Conservation (phyloP, 2,329 filamentous ascomycete species). For the Xylariaceae sp. region DNA sequence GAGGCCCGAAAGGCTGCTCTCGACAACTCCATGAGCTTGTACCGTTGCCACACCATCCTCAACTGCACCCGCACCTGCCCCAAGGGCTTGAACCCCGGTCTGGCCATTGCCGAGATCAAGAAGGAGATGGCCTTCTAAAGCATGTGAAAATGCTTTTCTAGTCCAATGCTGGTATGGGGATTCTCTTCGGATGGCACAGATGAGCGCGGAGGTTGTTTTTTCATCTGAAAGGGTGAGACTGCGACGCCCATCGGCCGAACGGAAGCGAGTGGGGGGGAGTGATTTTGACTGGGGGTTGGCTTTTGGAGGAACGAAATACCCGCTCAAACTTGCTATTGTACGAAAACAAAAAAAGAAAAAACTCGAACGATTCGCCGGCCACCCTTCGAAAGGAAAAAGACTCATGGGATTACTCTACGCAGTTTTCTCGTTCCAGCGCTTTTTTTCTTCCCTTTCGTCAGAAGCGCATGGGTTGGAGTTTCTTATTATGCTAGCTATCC, state of each 20-base stretch:
- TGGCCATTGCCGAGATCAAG: conserved; percentile 97
- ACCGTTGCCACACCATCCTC: conserved; percentile 98
- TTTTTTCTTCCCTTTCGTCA: conserved; percentile 16
- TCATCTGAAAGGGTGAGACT: not conserved
- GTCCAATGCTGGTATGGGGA: not conserved
- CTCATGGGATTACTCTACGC: too few species aligned
- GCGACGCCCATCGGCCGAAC: not conserved
- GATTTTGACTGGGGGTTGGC: conserved; percentile 1
- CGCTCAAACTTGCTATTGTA: conserved; percentile 4
- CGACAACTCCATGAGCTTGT: conserved; percentile 98
- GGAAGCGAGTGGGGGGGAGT: not conserved
- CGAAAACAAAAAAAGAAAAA: conserved; percentile 6
- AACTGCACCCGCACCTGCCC: conserved; percentile 98
- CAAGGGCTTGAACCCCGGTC: conserved; percentile 94
- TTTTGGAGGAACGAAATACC: conserved; percentile 1
- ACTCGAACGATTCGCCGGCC: too few species aligned
- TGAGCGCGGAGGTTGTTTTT: not conserved
- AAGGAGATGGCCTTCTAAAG: conserved; percentile 73
- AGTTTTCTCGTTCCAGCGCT: too few species aligned
- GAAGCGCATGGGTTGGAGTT: conserved; percentile 21
- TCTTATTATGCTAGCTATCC: not conserved
- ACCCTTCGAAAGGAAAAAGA: too few species aligned
- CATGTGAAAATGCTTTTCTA: not conserved
- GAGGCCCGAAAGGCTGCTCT: conserved; percentile 82
- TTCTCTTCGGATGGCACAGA: not conserved